These are phyloP conservation scores for Nannochloris sp. DNA, from an alignment of 139 green algal species.

Conservation along the genomic window DNA sequence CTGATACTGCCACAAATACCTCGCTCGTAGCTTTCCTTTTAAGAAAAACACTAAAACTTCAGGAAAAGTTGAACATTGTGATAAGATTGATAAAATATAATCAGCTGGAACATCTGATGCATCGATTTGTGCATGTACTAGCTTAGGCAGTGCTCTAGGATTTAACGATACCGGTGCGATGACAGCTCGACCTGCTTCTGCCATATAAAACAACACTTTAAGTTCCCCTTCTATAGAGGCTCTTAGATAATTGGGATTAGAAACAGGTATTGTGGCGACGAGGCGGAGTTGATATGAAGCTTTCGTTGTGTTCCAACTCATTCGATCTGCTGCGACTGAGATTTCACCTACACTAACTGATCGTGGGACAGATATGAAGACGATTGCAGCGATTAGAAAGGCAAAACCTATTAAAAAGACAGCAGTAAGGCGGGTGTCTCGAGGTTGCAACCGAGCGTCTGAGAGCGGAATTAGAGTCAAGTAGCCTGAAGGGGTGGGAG, in stretches of 20 bases:
- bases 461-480: constrained; percentile 62
- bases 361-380: constrained; percentile 61
- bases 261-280: constrained; percentile 50
- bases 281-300: constrained; percentile 67
- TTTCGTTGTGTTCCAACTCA: constrained; percentile 62
- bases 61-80: constrained; percentile 63
- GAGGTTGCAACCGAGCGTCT: constrained; percentile 25
- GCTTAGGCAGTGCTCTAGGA: constrained; percentile 25
- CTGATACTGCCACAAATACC: constrained; percentile 33
- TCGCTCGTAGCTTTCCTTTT: constrained; percentile 44
- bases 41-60: constrained; percentile 74
- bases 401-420: constrained; percentile 45
- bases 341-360: constrained; percentile 59
- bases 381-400: constrained; percentile 20
- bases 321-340: constrained; percentile 44
- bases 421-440: constrained; percentile 24
- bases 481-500: constrained; percentile 35
- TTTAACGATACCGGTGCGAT: not conserved
- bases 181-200: constrained; percentile 35
- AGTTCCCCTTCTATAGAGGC: constrained; percentile 39
- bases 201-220: constrained; percentile 57
- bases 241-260: constrained; percentile 75
- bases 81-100: constrained; percentile 57
- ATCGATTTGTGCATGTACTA: constrained; percentile 45
- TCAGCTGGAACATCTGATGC: constrained; percentile 51